Evolutionary conservation across 768 basidiomycete genomes (phyloP).

Genomic region (Terana coerulea): DNA sequence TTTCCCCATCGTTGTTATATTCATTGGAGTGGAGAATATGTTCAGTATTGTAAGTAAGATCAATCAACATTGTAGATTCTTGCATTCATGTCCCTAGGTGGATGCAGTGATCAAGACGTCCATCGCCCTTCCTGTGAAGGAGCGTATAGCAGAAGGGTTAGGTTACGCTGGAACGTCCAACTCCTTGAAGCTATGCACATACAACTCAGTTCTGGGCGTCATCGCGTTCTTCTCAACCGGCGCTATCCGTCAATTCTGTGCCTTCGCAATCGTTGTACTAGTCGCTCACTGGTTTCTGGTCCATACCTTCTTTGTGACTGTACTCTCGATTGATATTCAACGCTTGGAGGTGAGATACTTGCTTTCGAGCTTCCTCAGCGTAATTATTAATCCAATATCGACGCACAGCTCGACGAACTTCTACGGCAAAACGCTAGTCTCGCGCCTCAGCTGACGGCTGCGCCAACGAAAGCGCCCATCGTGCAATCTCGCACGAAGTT

Average conservation of each 20-base stretch:
- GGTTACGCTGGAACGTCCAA: constrained; percentile 87
- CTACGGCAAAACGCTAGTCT: constrained; percentile 66
- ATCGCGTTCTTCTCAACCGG: constrained; percentile 73
- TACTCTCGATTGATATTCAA: constrained; percentile 93
- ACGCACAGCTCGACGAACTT: constrained; percentile 73
- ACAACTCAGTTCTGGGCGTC: constrained; percentile 74
- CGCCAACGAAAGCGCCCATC: constrained; percentile 14
- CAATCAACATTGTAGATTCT: constrained; percentile 2
- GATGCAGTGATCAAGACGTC: constrained; percentile 83
- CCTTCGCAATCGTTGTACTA: constrained; percentile 90
- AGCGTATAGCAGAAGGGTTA: constrained; percentile 89
- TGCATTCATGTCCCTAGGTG: constrained; percentile 47
- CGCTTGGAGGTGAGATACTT: constrained; percentile 66
- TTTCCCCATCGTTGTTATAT: constrained; percentile 89
- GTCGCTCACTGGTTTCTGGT: constrained; percentile 98
- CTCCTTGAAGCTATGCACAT: constrained; percentile 86
- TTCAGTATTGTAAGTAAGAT: constrained; percentile 69
- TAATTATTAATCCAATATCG: constrained; percentile 10
- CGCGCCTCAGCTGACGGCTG: constrained; percentile 37
- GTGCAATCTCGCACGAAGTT: constrained; percentile 35
- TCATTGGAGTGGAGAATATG: constrained; percentile 98
- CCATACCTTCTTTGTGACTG: constrained; percentile 93
- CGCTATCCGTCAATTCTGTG: constrained; percentile 88
- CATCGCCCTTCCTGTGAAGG: constrained; percentile 84
- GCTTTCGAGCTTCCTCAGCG: neutral